These are phyloP conservation scores for Phytopythium boreale DNA, from an alignment of 352 stramenopile species.

Conservation along the genomic window DNA sequence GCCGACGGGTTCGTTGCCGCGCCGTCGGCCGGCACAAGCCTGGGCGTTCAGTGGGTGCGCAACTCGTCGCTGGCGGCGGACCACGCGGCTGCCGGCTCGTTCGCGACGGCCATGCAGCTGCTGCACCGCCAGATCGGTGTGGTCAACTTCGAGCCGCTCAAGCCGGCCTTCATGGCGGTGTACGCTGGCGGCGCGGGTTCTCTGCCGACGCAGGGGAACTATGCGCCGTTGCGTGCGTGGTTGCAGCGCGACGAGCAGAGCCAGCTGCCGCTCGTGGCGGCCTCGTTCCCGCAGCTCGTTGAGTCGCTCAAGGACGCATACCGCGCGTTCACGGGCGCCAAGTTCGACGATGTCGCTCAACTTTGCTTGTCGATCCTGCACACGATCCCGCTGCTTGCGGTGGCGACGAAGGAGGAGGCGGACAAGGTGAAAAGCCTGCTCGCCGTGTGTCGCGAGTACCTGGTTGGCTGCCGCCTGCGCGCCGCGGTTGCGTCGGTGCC, in stretches of 20 bases:
- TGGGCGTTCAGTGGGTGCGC: slow-evolving; percentile 91
- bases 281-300: slow-evolving; percentile 90
- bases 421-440: slow-evolving; percentile 95
- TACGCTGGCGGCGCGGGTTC: slow-evolving; percentile 80
- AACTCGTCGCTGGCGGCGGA: slow-evolving; percentile 97
- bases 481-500: slow-evolving; percentile 66
- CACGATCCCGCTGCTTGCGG: slow-evolving; percentile 94
- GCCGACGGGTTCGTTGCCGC: slow-evolving; percentile 86
- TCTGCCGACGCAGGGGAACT: slow-evolving; percentile 81
- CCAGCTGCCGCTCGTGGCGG: slow-evolving; percentile 83
- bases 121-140: slow-evolving; percentile 99
- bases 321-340: slow-evolving; percentile 95
- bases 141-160: slow-evolving; percentile 96
- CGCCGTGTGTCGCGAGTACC: slow-evolving; percentile 96
- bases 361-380: slow-evolving; percentile 92
- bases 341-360: slow-evolving; percentile 97
- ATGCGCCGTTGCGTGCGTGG: slow-evolving; percentile 69
- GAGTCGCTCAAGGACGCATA: slow-evolving; percentile 95
- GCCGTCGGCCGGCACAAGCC: slow-evolving; percentile 86
- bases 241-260: slow-evolving; percentile 86
- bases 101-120: slow-evolving; percentile 96
- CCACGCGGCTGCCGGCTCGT: slow-evolving; percentile 95
- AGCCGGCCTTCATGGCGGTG: slow-evolving; percentile 85
- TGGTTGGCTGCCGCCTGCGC: slow-evolving; percentile 97
- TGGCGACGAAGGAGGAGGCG: slow-evolving; percentile 91